Percentiles rank a stretch among this genome's conserved stretches.
Evolutionary conservation across 768 basidiomycete genomes (phyloP).

Genomic region (Suillus subalutaceus): DNA sequence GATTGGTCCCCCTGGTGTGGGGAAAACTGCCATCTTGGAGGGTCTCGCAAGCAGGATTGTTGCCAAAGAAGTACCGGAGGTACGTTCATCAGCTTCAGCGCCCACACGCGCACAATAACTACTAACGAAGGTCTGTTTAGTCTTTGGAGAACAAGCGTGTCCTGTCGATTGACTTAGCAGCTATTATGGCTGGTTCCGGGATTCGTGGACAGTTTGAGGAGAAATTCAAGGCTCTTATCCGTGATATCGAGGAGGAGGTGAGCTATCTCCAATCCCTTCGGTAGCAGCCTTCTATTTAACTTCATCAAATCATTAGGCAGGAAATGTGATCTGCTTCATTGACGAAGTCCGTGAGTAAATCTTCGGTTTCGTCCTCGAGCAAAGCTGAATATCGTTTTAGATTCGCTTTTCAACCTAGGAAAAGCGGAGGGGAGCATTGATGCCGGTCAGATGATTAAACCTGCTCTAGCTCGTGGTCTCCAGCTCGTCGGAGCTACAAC

Average conservation of each 20-base stretch:
- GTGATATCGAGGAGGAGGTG: constrained; percentile 86
- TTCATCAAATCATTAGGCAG: constrained; percentile 41
- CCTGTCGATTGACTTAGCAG: constrained; percentile 80
- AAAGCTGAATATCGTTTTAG: constrained; percentile 34
- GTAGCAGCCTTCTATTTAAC: constrained; percentile 19
- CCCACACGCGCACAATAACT: neutral
- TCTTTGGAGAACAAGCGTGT: constrained; percentile 89
- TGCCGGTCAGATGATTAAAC: constrained; percentile 93
- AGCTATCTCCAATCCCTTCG: constrained; percentile 31
- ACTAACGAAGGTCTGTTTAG: constrained; percentile 38
- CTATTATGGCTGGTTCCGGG: constrained; percentile 87
- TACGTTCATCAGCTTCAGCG: constrained; percentile 31
- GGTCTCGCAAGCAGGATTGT: constrained; percentile 88
- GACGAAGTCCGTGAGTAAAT: constrained; percentile 84
- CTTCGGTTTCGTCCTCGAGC: neutral
- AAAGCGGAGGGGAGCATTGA: constrained; percentile 93
- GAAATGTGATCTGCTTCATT: constrained; percentile 89
- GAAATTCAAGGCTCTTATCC: constrained; percentile 88
- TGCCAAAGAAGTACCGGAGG: constrained; percentile 89
- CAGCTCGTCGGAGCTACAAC: constrained; percentile 92
- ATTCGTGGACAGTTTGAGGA: constrained; percentile 93
- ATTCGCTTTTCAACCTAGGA: constrained; percentile 84
- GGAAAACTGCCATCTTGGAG: constrained; percentile 92
- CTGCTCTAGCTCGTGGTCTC: constrained; percentile 83
- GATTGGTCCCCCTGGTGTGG: constrained; percentile 87